Evolutionary conservation across 306 rosid genomes (phyloP), one percentile per base, ranked within the genome.

Genomic region (Rosa rugosa): DNA sequence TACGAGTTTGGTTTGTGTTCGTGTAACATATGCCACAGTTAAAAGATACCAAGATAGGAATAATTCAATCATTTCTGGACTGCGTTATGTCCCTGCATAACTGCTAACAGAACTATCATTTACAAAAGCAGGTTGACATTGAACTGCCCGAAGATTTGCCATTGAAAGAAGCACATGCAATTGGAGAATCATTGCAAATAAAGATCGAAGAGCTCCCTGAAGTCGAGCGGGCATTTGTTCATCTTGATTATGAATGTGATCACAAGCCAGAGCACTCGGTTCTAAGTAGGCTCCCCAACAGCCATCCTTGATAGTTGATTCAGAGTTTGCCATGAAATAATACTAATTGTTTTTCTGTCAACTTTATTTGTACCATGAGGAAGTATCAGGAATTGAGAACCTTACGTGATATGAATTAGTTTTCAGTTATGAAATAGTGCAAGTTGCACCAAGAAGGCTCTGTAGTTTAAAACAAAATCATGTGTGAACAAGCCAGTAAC

Each of bases 181-280:
- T 94, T 56, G 97, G 97, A 74, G 97, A 94, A 83, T 54, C 84
- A 20, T 78, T 92, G 34, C 97, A 92, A 79, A 83, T 87, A 80
- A 90, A 94, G 80, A 79, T 92, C 0, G 97, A 94, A 80, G 87
- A 88, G 73, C 93, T 92, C 54, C 86, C 93, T 11, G 97, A 92
- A 73, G 97, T 92, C 6, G 97, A 94, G 82, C 86, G 95, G 80
- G 95, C 92, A 16, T 94, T 92, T 69, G 98, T 94, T 86, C 98
- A 94, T 84, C 88, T 94, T 22, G 98, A 94, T 86, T 94, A 83
- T 20, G 98, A 94, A 81, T 94, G 98, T 40, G 93, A 90, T 10
- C 98, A 94, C 85, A 94, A 94, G 68, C 98, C 98, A 44, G 98
- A 94, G 79, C 98, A 94, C 79, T 83, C 89, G 22, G 86, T 94